phyloP scores from a whole-genome alignment of 176 grass and related monocot genomes.

The Carex cristatella region DNA sequence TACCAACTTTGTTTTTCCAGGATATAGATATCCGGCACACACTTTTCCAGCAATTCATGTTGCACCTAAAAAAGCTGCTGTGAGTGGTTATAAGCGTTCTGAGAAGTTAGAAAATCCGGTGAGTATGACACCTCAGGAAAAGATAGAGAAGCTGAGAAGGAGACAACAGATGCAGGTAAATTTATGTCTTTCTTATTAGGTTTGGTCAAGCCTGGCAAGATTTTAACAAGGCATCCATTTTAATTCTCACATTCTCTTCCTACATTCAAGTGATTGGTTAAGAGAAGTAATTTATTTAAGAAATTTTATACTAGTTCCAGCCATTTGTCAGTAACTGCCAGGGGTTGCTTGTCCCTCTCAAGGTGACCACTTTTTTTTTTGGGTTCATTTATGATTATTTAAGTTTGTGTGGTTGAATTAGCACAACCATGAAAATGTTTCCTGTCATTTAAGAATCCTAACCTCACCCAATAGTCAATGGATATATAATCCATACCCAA shows the following conservation, averaged over 20 bases:
- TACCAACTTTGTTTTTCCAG: slow-evolving; percentile 33
- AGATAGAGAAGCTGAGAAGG: slow-evolving; percentile 50
- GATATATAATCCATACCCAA: slow-evolving; percentile 6
- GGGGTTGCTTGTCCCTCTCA: neutral
- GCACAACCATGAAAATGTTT: neutral
- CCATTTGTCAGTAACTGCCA: neutral
- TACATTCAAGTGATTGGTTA: slow-evolving; percentile 9
- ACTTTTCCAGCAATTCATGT: slow-evolving; percentile 30
- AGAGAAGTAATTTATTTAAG: neutral
- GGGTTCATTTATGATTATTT: slow-evolving; percentile 4
- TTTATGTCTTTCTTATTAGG: slow-evolving; percentile 3
- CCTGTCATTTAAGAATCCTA: neutral
- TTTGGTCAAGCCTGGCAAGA: neutral
- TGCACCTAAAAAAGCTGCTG: slow-evolving; percentile 25
- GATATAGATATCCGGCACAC: slow-evolving; percentile 34
- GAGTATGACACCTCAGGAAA: slow-evolving; percentile 55
- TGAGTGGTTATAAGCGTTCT: slow-evolving; percentile 10
- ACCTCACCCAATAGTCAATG: neutral
- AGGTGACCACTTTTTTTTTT: neutral
- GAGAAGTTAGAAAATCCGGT: slow-evolving; percentile 20
- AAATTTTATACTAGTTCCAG: neutral
- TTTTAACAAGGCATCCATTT: slow-evolving; percentile 4
- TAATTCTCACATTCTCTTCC: slow-evolving; percentile 5
- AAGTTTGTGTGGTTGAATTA: neutral
- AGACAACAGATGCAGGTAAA: slow-evolving; percentile 46